Base-by-base conservation (phyloP, 1,139 yeast genomes). In the Ogataea hybrid region DNA sequence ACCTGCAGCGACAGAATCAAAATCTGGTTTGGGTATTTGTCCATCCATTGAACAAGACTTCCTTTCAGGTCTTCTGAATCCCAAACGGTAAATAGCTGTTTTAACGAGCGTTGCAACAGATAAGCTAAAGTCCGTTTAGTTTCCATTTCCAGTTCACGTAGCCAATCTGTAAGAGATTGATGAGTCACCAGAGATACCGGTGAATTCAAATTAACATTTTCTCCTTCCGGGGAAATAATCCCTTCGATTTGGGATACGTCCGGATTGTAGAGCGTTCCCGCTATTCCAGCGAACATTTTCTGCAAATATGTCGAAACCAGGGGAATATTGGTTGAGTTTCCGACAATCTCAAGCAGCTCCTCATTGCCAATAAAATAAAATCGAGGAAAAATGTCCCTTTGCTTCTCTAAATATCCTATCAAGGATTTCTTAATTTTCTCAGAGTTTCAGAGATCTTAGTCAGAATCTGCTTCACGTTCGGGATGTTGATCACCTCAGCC, bases 301-400 rank as follows among this genome's bases (percentile, higher is more conserved):
- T 69, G 70, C 42, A 88, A 63, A 56, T 85, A 94, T 47, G 70
- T 73, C 22, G 82, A 81, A 3, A 83, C 67, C 7, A 75, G 61
- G 0, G 49, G 47, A 4, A 77, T 61, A 51, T 82, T 77, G 7
- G 63, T 64, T 0, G 81, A 69, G 44, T 81, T 74, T 4, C 97
- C 96, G 42, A 92, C 75, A 31, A 92, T 75, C 49, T 88, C 95
- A 29, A 92, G 65, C 30, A 92, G 67, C 58, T 90, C 97, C 50
- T 89, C 96, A 57, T 92, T 92, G 6, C 97, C 97, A 29, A 92
- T 68, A 57, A 92, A 90, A 54, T 84, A 89, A 47, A 90, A 84
- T 35, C 97, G 70, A 0, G 96, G 92, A 54, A 84, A 90, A 2
- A 73, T 50, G 37, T 77, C 84, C 50, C 97, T 68, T 56, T 90